Conservation (phyloP, 495 filamentous ascomycete genomes). For the Aspergillus sclerotiicarbonarius region DNA sequence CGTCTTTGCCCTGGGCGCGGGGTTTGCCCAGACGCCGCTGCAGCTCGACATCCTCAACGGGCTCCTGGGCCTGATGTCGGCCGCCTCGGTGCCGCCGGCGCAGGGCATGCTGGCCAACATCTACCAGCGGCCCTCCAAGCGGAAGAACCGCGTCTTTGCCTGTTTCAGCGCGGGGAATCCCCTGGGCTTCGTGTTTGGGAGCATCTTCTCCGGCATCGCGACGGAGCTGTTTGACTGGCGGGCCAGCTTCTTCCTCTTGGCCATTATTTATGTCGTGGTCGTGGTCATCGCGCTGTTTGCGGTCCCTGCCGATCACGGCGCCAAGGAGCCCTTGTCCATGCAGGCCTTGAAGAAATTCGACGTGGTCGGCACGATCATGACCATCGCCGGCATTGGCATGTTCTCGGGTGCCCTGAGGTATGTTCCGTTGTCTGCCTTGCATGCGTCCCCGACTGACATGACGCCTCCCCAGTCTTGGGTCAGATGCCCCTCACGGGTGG, state of each 20-base stretch:
- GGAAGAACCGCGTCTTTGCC: conserved; percentile 65
- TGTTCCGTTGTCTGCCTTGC: conserved; percentile 20
- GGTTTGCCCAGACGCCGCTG: conserved; percentile 61
- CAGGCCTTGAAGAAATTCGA: conserved; percentile 58
- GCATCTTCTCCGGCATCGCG: conserved; percentile 63
- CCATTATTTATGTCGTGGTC: conserved; percentile 59
- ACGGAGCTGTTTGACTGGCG: conserved; percentile 67
- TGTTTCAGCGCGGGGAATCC: conserved; percentile 70
- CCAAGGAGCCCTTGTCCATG: conserved; percentile 35
- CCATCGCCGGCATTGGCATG: conserved; percentile 63
- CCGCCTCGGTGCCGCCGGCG: conserved; percentile 64
- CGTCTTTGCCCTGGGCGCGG: conserved; percentile 53
- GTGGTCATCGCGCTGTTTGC: conserved; percentile 60
- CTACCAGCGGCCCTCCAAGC: conserved; percentile 59
- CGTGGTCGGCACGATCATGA: conserved; percentile 60
- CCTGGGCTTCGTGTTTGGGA: conserved; percentile 66
- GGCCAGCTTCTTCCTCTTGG: conserved; percentile 61
- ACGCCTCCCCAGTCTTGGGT: conserved; percentile 36
- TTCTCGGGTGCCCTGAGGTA: conserved; percentile 64
- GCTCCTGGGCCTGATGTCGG: conserved; percentile 59
- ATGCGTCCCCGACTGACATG: conserved; percentile 8
- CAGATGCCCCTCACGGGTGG: conserved; percentile 62
- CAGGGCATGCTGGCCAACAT: conserved; percentile 64
- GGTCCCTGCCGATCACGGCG: conserved; percentile 57
- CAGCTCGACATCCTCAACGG: conserved; percentile 65